These are phyloP conservation scores for Magnaporthiopsis poae DNA, from an alignment of 2,329 filamentous ascomycete species.

Conservation along the genomic window DNA sequence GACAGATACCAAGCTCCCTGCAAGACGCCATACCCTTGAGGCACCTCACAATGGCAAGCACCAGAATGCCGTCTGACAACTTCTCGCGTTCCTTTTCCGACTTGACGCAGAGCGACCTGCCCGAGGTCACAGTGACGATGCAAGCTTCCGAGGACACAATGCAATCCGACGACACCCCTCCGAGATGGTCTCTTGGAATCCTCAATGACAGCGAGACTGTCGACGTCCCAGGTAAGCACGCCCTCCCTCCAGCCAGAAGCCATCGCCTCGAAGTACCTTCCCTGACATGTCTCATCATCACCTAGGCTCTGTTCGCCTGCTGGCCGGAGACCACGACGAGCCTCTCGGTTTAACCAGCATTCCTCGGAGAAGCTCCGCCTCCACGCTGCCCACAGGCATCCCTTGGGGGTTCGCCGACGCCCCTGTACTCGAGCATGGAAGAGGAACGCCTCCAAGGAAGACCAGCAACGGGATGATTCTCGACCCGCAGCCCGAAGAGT, in stretches of 20 bases:
- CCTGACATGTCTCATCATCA: not conserved
- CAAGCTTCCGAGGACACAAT: not conserved
- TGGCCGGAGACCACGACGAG: slow-evolving; percentile 46
- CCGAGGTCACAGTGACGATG: not conserved
- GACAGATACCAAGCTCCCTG: not conserved
- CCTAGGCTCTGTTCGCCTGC: slow-evolving; percentile 47
- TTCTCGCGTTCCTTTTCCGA: not conserved
- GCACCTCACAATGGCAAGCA: not conserved
- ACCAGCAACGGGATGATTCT: slow-evolving; percentile 80
- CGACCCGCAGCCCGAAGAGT: slow-evolving; percentile 85
- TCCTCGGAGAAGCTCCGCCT: slow-evolving; percentile 48
- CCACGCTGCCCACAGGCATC: slow-evolving; percentile 42
- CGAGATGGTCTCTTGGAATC: slow-evolving; percentile 63
- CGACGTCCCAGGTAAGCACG: slow-evolving; percentile 66
- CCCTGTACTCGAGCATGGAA: slow-evolving; percentile 25
- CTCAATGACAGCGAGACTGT: slow-evolving; percentile 71
- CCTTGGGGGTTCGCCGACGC: slow-evolving; percentile 23
- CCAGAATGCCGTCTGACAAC: not conserved
- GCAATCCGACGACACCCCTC: slow-evolving; percentile 12
- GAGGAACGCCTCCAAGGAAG: slow-evolving; percentile 46
- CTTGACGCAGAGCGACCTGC: not conserved
- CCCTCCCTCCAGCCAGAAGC: not conserved
- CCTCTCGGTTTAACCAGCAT: slow-evolving; percentile 49
- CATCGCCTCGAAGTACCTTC: too few species aligned
- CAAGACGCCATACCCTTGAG: not conserved